These are phyloP conservation scores for Infundibulicybe gibba DNA, from an alignment of 768 basidiomycete species.

Conservation along the genomic window DNA sequence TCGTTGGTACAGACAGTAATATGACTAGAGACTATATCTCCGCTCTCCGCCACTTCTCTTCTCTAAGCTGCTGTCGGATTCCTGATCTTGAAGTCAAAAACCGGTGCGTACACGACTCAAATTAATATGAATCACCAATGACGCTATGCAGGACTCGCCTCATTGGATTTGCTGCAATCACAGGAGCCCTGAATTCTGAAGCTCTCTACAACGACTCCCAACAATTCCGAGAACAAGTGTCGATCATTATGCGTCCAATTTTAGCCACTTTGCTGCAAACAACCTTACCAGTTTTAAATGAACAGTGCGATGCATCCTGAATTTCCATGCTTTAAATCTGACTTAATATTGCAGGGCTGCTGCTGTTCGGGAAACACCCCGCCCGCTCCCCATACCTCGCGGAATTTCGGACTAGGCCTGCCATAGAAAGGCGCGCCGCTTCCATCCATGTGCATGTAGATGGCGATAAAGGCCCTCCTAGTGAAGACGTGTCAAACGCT, in stretches of 20 bases:
- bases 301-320: constrained; percentile 50
- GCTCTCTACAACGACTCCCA: constrained; percentile 70
- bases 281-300: constrained; percentile 52
- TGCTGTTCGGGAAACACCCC: constrained; percentile 63
- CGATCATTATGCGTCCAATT: constrained; percentile 68
- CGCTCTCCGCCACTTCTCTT: constrained; percentile 61
- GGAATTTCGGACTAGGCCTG: constrained; percentile 80
- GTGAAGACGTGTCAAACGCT: constrained; percentile 69
- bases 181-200: constrained; percentile 79
- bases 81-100: constrained; percentile 72
- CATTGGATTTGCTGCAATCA: constrained; percentile 81
- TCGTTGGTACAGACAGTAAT: constrained; percentile 72
- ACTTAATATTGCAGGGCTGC: constrained; percentile 40
- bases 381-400: constrained; percentile 77
- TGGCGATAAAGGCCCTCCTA: constrained; percentile 81
- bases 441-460: constrained; percentile 89
- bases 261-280: constrained; percentile 65
- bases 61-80: constrained; percentile 47
- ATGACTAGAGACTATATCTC: constrained; percentile 70
- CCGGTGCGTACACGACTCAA: constrained; percentile 41
- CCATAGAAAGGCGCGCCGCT: constrained; percentile 77
- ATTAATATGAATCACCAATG: background rate
- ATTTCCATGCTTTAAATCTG: constrained; percentile 6
- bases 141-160: constrained; percentile 61
- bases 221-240: constrained; percentile 72